phyloP scores from a whole-genome alignment of 148 eudicot species.

The Chenopodium quinoa region DNA sequence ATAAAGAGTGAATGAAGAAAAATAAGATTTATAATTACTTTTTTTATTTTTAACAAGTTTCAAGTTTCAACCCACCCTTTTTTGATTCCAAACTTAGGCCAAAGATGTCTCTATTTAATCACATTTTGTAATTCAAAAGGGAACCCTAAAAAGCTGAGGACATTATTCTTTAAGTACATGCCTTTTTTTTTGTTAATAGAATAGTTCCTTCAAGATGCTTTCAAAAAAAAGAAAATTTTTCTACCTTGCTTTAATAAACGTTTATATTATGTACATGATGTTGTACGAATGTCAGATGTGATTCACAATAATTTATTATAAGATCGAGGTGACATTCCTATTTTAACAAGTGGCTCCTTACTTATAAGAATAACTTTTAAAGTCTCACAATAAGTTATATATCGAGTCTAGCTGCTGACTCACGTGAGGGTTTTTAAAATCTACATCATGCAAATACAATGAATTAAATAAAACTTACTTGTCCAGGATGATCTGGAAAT shows the following conservation, averaged over 20 bases:
- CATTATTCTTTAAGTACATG: slow-evolving; percentile 14
- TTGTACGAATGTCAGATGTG: background rate
- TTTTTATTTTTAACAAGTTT: background rate
- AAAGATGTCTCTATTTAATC: slow-evolving; percentile 15
- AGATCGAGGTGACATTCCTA: too few species aligned
- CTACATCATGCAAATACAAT: background rate
- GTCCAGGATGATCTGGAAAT: slow-evolving; percentile 46
- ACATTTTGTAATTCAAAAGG: slow-evolving; percentile 19
- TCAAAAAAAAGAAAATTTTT: background rate
- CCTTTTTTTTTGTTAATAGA: slow-evolving; percentile 26
- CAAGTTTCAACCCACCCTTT: slow-evolving; percentile 7
- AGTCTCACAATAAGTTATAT: too few species aligned
- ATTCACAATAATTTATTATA: too few species aligned
- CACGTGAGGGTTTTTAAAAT: too few species aligned
- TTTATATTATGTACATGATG: background rate
- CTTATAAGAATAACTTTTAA: too few species aligned
- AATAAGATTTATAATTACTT: slow-evolving; percentile 1
- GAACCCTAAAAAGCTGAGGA: slow-evolving; percentile 36
- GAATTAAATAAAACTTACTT: slow-evolving; percentile 35
- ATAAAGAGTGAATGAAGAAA: slow-evolving; percentile 6
- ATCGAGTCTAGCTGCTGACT: too few species aligned
- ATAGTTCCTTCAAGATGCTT: slow-evolving; percentile 29
- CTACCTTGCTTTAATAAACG: slow-evolving; percentile 2
- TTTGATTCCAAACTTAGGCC: slow-evolving; percentile 32
- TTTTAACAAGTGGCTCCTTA: too few species aligned